Evolutionary conservation across 2,329 filamentous ascomycete species (phyloP), one percentile per base, ranked within the genome.

Genomic region (Epichloe brachyelytri): DNA sequence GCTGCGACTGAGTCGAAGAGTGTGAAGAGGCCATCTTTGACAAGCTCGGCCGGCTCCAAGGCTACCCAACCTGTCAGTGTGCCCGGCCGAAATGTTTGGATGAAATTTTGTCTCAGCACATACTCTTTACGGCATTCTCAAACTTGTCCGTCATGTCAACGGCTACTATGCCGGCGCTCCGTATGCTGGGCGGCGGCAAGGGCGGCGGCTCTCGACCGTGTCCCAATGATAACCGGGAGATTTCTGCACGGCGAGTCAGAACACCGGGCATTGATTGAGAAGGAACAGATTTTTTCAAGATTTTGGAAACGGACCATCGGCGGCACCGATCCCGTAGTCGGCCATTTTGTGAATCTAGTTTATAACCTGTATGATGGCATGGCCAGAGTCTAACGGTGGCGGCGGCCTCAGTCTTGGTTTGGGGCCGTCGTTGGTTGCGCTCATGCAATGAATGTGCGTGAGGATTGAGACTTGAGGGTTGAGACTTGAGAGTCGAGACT

Each of bases 11-110:
- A 85, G 70, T 97, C 93, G 59, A 95, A 96, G 4, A 98, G 76
- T 1, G 89, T 95, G 62, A 98, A 97, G 64, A 81, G 82, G 43
- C 86, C 87, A 88, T 97, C 90, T 70, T 96, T 96, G 56, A 97
- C 77, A 3, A 98, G 77, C 59, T 94, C 82, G 34, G 93, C 93
- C 7, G 86, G 81, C 45, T 78, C 70, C 52, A 97, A 72, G 55
- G 80, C 89, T 95, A 55, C 33, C 19, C 46, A 46, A 22, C n/a
- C 14, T 20, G 55, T 68, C 49, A 70, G 62, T 55, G 50, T 38
- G 22, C 30, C 34, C n/a, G n/a, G 5, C 6, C n/a, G 11, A 43
- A 22, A 30, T 19, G 15, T 19, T 20, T 8, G n/a, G 26, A 11
- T 22, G 2, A 3, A 20, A 3, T 10, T 5, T 6, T 22, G 47